A percentile compares a stretch with the other conserved stretches of the same genome.
These are phyloP conservation scores for Ballota nigra DNA, from an alignment of 257 asterid genomes.

Conservation along the genomic window DNA sequence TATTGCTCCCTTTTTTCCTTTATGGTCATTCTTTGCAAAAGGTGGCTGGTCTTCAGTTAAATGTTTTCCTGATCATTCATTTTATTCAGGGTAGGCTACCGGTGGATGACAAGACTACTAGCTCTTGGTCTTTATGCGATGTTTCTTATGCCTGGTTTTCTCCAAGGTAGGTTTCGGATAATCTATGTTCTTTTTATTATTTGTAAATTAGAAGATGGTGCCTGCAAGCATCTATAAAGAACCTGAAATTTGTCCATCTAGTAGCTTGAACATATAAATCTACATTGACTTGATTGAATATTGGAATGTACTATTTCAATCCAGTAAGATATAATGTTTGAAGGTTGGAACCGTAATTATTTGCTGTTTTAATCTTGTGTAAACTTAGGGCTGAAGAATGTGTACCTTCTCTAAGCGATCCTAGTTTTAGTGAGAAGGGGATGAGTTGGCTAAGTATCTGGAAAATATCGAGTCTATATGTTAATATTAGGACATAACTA, in stretches of 20 bases:
- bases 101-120: constrained; percentile 83
- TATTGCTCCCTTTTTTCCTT: constrained; percentile 7
- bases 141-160: constrained; percentile 96
- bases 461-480: neutral
- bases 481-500: constrained; percentile 1
- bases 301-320: neutral
- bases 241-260: constrained; percentile 13
- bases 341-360: neutral
- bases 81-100: constrained; percentile 91
- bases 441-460: neutral
- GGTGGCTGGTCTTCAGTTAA: constrained; percentile 7
- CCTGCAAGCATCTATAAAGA: neutral
- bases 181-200: constrained; percentile 20
- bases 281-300: neutral
- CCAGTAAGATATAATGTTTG: constrained; percentile 8
- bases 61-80: constrained; percentile 33
- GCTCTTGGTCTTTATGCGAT: constrained; percentile 81
- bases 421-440: neutral
- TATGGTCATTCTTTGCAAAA: neutral
- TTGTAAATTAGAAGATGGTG: constrained; percentile 13
- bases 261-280: neutral
- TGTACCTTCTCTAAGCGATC: neutral
- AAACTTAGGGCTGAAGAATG: constrained; percentile 9
- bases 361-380: neutral
- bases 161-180: constrained; percentile 58